Evolutionary conservation across 805 yeast species (phyloP).

Genomic region (Cyberlindnera sargentensis): DNA sequence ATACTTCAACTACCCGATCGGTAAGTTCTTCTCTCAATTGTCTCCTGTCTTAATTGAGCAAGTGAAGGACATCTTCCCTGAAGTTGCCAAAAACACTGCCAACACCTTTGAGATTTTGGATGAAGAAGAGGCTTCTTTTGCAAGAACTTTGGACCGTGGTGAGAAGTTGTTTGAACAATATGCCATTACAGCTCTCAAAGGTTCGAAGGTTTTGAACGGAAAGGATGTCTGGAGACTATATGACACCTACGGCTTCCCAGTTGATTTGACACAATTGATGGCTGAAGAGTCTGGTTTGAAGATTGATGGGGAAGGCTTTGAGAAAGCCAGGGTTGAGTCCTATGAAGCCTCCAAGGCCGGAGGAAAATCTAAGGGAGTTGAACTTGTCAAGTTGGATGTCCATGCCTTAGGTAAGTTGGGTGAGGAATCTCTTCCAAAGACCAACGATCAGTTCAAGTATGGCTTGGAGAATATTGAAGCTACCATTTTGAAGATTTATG

Average conservation of each 20-base stretch:
- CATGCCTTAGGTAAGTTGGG: slow-evolving; percentile 77
- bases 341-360: slow-evolving; percentile 93
- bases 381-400: slow-evolving; percentile 77
- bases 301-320: slow-evolving; percentile 90
- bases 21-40: slow-evolving; percentile 84
- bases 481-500: slow-evolving; percentile 62
- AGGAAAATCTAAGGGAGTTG: slow-evolving; percentile 52
- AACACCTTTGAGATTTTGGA: slow-evolving; percentile 84
- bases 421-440: slow-evolving; percentile 58
- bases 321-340: slow-evolving; percentile 80
- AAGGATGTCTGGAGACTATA: slow-evolving; percentile 97
- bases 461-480: slow-evolving; percentile 64
- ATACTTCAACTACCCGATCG: slow-evolving; percentile 93
- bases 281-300: slow-evolving; percentile 95
- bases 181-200: slow-evolving; percentile 72
- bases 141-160: slow-evolving; percentile 96
- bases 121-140: slow-evolving; percentile 93
- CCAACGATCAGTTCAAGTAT: slow-evolving; percentile 79
- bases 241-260: slow-evolving; percentile 99
- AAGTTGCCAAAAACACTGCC: slow-evolving; percentile 61
- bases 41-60: slow-evolving; percentile 91
- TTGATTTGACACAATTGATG: slow-evolving; percentile 95
- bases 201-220: slow-evolving; percentile 76
- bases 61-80: slow-evolving; percentile 87
- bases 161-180: slow-evolving; percentile 93